phyloP scores from a whole-genome alignment of 441 rosid genomes.

The Croton setiger region DNA sequence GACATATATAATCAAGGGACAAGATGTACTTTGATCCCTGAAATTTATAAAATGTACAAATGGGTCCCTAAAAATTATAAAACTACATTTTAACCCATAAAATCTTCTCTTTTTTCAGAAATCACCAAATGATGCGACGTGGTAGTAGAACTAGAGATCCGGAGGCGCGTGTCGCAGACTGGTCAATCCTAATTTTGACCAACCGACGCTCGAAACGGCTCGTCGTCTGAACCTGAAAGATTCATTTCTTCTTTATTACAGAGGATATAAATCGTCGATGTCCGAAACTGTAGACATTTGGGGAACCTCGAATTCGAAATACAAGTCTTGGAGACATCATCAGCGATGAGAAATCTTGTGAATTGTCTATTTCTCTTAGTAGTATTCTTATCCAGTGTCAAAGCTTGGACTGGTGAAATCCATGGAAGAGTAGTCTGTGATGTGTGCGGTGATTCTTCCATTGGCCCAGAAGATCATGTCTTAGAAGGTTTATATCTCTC shows the following conservation, averaged over 20 bases:
- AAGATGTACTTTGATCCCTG: too few species aligned
- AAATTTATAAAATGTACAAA: too few species aligned
- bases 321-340: constrained; percentile 10
- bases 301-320: neutral
- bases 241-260: neutral
- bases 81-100: too few species aligned
- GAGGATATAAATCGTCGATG: neutral
- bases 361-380: constrained; percentile 7
- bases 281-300: neutral
- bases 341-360: constrained; percentile 5
- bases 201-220: neutral
- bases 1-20: too few species aligned
- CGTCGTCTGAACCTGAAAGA: neutral
- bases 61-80: too few species aligned
- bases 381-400: constrained; percentile 33
- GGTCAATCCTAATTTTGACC: neutral
- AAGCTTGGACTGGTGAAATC: constrained; percentile 89
- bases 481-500: constrained; percentile 50
- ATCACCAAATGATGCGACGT: too few species aligned
- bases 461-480: constrained; percentile 92
- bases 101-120: too few species aligned
- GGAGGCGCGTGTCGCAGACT: neutral
- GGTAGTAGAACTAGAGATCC: too few species aligned
- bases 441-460: constrained; percentile 79
- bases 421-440: constrained; percentile 91